A percentile compares a stretch with the other conserved stretches of the same genome.
Conservation (phyloP, 2,329 filamentous ascomycete species). For the Clarireedia paspali region DNA sequence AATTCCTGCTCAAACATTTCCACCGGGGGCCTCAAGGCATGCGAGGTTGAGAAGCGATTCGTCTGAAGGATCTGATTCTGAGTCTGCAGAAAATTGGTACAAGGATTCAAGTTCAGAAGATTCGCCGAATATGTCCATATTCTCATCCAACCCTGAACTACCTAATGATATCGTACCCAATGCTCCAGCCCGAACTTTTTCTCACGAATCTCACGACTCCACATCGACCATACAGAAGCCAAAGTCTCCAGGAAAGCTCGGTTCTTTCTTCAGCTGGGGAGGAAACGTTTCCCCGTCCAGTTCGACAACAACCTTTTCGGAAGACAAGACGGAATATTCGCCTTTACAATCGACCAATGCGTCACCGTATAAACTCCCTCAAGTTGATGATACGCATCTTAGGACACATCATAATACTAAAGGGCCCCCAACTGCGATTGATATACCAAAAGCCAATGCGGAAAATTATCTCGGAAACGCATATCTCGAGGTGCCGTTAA, state of each 20-base stretch:
- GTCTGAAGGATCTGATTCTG: constrained; percentile 21
- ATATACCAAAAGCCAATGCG: constrained; percentile 29
- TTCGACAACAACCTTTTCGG: constrained; percentile 55
- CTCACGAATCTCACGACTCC: constrained; percentile 24
- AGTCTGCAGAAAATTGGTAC: constrained; percentile 25
- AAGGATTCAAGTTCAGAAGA: constrained; percentile 22
- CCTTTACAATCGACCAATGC: constrained; percentile 48
- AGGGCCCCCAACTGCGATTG: constrained; percentile 32
- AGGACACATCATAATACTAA: constrained; percentile 11
- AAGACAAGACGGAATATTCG: constrained; percentile 40
- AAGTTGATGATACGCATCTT: constrained; percentile 19
- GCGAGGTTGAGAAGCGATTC: constrained; percentile 26
- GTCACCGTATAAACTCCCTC: constrained; percentile 30
- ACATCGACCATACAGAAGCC: constrained; percentile 29
- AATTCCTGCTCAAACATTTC: constrained; percentile 17
- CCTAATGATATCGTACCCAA: constrained; percentile 23
- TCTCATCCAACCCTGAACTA: constrained; percentile 28
- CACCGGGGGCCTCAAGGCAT: constrained; percentile 21
- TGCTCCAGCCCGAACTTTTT: constrained; percentile 18
- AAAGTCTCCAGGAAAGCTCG: constrained; percentile 49
- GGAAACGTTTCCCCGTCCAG: constrained; percentile 46
- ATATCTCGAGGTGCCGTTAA: constrained; percentile 26
- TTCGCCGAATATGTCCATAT: constrained; percentile 29
- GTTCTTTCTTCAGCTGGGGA: constrained; percentile 62
- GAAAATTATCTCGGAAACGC: constrained; percentile 29